A percentile compares a stretch with the other conserved stretches of the same genome.
These are phyloP conservation scores for Jatropha curcas DNA, from an alignment of 345 rosid genomes.

Conservation along the genomic window DNA sequence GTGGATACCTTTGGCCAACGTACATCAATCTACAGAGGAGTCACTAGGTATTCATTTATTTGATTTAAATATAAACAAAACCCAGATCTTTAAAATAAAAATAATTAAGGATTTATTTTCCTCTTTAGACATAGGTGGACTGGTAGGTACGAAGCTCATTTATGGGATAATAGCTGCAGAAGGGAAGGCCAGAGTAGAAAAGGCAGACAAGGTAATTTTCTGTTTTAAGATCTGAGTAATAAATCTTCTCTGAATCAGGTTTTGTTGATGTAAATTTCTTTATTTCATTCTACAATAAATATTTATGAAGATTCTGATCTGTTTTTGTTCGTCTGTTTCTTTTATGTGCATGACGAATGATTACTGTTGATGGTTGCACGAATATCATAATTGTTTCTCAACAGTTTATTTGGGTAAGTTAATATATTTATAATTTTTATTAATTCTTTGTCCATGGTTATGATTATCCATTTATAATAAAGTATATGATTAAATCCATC, in stretches of 20 bases:
- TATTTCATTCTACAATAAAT: not conserved
- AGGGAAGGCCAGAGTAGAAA: slow-evolving; percentile 93
- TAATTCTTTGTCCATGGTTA: not conserved
- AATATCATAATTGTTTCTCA: slow-evolving; percentile 33
- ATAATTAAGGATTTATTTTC: not conserved
- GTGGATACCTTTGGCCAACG: slow-evolving; percentile 84
- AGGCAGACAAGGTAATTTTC: slow-evolving; percentile 79
- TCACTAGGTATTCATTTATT: slow-evolving; percentile 53
- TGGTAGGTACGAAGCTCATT: slow-evolving; percentile 91
- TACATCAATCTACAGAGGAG: slow-evolving; percentile 87
- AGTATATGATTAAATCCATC: slow-evolving; percentile 23
- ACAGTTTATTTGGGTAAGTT: slow-evolving; percentile 86
- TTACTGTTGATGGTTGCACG: slow-evolving; percentile 52
- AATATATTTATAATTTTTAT: not conserved
- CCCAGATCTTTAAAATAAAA: too few relatives aligned
- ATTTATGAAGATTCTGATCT: slow-evolving; percentile 35
- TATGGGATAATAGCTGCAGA: slow-evolving; percentile 93
- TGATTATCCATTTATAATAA: too few relatives aligned
- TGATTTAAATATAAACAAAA: too few relatives aligned
- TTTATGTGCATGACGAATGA: slow-evolving; percentile 45
- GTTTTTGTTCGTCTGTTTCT: slow-evolving; percentile 32
- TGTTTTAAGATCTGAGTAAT: slow-evolving; percentile 14
- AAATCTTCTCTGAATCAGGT: slow-evolving; percentile 18
- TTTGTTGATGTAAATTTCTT: not conserved
- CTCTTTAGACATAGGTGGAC: slow-evolving; percentile 84